Evolutionary conservation across 1,284 basidiomycete genomes (phyloP), one percentile per base, ranked within the genome.

Genomic region (Papiliotrema terrestris): DNA sequence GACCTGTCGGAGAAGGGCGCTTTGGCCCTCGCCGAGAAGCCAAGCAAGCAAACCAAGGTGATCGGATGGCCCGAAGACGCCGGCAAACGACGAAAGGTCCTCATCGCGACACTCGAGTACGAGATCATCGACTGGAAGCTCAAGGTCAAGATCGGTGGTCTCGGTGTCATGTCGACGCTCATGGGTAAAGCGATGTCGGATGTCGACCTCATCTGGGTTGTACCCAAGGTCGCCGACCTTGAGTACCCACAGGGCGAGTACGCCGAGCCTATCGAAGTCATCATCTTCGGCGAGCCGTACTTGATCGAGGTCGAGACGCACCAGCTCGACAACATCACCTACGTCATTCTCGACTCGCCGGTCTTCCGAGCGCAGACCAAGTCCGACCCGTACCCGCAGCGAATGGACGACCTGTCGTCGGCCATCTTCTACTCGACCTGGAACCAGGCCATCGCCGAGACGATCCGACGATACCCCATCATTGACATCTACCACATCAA

Each of bases 171-270:
- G 91, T 93, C 91, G 5, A 87, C 86, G 75, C 80, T 95, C 45
- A 95, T 95, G 91, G 91, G 91, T 64, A 94, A 94, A 76, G 90
- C 91, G 5, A 95, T 95, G 91, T 89, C 87, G 49, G 91, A 95
- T 71, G 91, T 94, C 53, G 91, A 95, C 72, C 80, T 95, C 49
- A 81, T 94, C 61, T 95, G 91, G 91, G 86, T 95, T 45, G 74
- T 94, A 9, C 91, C 91, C 49, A 95, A 95, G 75, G 91, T 95
- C 63, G 90, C 91, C 77, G 91, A 94, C 69, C 62, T 94, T 11
- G 91, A 93, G 52, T 95, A 94, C 71, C 89, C 90, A 29, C 81
- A 85, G 54, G 91, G 90, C n/a, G 90, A 93, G 2, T 88, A 87
- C 43, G 86, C 86, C 1, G 89, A 94, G 59, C 91, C 91, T 1